Evolutionary conservation across 2,329 filamentous ascomycete species (phyloP), one percentile per base, ranked within the genome.

Genomic region (Diaporthe vexans): DNA sequence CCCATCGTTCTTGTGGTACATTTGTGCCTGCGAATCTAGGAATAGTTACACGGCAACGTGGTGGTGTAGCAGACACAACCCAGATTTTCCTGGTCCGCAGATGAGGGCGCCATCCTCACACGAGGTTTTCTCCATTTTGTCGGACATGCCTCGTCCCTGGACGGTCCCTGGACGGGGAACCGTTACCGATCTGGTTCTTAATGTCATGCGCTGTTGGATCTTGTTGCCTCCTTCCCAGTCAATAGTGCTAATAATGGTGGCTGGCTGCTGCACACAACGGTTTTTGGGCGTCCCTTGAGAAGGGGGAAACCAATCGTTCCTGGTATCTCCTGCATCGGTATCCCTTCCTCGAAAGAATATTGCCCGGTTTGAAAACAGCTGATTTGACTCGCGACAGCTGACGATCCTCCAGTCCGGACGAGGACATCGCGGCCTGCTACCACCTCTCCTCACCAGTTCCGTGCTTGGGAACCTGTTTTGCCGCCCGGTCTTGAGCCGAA

Each of bases 41-140:
- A 40, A 54, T 40, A 54, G 63, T 68, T 68, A 54, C 63, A 40
- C 63, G 63, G 63, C 63, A 68, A 68, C 63, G 63, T 54, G 48
- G 63, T 52, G 61, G 13, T 68, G 46, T 54, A 9, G 33, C 63
- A 68, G 46, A 54, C 33, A 21, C 48, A 40, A 68, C 33, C 48
- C 48, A 21, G 63, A 37, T 13, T 37, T 54, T 19, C 48, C 51
- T 54, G 63, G 63, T 54, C 54, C 48, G 63, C 63, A 54, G 63
- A 68, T 68, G 63, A 68, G 19, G 48, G 48, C 37, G 33, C 46
- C 48, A 17, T 26, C 15, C 48, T 68, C 63, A 54, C n/a, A 68
- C 48, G 63, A 68, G 48, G 11, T 40, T 68, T 68, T 68, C 48
- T 68, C 33, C 63, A 54, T 54, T 68, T 68, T 68, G 9, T 54